phyloP scores from a whole-genome alignment of 768 basidiomycete genomes.

The Psilocybe subaeruginosa region DNA sequence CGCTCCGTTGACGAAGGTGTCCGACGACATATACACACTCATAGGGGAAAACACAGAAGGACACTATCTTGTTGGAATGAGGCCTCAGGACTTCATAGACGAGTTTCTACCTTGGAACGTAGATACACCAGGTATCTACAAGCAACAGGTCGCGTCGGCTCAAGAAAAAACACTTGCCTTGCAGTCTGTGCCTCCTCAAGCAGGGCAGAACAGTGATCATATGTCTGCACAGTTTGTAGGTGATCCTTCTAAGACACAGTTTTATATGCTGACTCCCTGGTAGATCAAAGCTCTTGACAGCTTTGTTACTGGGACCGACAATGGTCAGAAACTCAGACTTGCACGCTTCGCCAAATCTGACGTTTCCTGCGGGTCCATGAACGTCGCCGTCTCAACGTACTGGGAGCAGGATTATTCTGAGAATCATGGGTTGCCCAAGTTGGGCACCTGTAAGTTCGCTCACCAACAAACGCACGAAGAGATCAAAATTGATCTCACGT shows the following conservation, averaged over 20 bases:
- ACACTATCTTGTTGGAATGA: not conserved
- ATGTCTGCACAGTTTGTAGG: not conserved
- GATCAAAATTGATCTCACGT: not conserved
- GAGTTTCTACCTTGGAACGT: not conserved
- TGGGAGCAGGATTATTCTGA: not conserved
- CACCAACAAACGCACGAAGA: not conserved
- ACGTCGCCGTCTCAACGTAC: not conserved
- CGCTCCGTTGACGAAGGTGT: not conserved
- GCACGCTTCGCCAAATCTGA: not conserved
- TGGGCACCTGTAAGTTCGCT: not conserved
- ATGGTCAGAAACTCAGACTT: not conserved
- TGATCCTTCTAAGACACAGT: not conserved
- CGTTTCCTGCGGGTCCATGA: not conserved
- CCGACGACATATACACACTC: not conserved
- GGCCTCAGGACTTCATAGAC: not conserved
- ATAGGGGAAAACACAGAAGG: not conserved
- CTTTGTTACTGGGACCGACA: not conserved
- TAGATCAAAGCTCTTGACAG: not conserved
- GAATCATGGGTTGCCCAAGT: not conserved
- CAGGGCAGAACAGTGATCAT: not conserved
- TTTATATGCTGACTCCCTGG: not conserved
- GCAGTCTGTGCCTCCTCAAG: not conserved
- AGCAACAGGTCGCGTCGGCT: not conserved
- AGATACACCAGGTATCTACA: not conserved
- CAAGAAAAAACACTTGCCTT: not conserved